Evolutionary conservation across 129 eudicot genomes (phyloP), one percentile per base, ranked within the genome.

Genomic region (Pittosporum tobira): DNA sequence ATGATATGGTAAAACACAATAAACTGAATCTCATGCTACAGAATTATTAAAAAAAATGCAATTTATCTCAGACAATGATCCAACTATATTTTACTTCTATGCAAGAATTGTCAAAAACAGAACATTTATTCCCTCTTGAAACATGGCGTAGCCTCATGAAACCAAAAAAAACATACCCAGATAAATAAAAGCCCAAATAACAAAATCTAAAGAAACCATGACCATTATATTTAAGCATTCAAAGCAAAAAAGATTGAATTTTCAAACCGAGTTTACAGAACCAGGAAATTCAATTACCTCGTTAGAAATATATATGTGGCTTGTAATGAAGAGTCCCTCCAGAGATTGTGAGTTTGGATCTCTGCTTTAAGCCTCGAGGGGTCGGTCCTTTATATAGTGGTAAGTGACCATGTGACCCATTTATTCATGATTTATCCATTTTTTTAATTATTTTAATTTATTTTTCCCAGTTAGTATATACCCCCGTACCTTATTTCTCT

Each of bases 111-210:
- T 44, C 14, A 6, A 42, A 43, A 65, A 51, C 52, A 65, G 45
- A 52, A 22, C 51, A 40, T 50, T 54, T 64, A 21, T 16, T 42
- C 48, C 1, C 2, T 52, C 40, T 23, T 23, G n/a, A 65, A 49
- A 21, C 57, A 65, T 19, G 30, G 12, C 23, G 40, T 10, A 38
- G 22, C 22, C 46, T 24, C 51, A 59, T 24, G 8, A 52, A 52
- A 24, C 38, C 61, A 65, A 64, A 40, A 40, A 6, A 51, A 52
- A 65, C 62, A 65, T 22, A 29, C 70, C 38, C 37, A 19, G n/a
- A 7, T 19, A 38, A 52, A 22, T 26, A 5, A 2, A 18, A n/a
- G 21, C 11, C 13, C 28, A 14, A 51, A 59, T 36, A 8, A 38
- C 51, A 36, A 1, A 12, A 59, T 26, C 18, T 14, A 43, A 15